Evolutionary conservation across 345 rosid species (phyloP).

Genomic region (Ceriops decandra): DNA sequence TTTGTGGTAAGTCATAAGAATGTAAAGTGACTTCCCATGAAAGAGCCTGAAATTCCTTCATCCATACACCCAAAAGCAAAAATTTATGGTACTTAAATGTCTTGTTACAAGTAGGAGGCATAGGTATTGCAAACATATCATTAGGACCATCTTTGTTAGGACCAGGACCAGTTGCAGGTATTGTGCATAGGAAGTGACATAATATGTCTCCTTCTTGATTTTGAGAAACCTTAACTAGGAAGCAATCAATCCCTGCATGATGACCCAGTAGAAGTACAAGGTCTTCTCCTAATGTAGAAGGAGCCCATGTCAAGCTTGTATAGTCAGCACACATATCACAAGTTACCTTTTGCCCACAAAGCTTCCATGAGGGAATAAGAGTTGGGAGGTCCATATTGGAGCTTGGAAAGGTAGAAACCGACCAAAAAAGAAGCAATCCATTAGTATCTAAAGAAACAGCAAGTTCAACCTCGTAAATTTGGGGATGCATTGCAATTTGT

Average conservation of each 20-base stretch:
- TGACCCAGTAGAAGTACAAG: slow-evolving; percentile 65
- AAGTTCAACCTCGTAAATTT: slow-evolving; percentile 42
- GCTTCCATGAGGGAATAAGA: slow-evolving; percentile 52
- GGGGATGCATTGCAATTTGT: slow-evolving; percentile 62
- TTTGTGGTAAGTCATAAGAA: slow-evolving; percentile 36
- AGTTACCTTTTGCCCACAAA: slow-evolving; percentile 51
- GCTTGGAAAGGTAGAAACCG: slow-evolving; percentile 40
- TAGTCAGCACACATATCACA: slow-evolving; percentile 38
- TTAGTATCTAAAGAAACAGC: slow-evolving; percentile 75
- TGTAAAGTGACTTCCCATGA: slow-evolving; percentile 74
- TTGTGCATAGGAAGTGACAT: slow-evolving; percentile 60
- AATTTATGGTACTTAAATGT: slow-evolving; percentile 46
- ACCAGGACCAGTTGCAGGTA: slow-evolving; percentile 48
- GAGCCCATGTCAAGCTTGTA: slow-evolving; percentile 83
- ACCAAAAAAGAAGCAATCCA: slow-evolving; percentile 76
- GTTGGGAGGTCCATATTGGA: slow-evolving; percentile 40
- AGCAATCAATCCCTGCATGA: slow-evolving; percentile 75
- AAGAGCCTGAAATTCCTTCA: slow-evolving; percentile 52
- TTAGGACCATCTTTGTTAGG: slow-evolving; percentile 52
- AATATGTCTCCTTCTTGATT: slow-evolving; percentile 28
- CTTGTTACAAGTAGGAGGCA: slow-evolving; percentile 48
- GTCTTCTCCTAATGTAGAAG: slow-evolving; percentile 53
- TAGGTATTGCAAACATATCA: slow-evolving; percentile 52
- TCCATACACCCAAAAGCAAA: slow-evolving; percentile 72
- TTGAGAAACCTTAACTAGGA: slow-evolving; percentile 51